Percentiles rank a stretch among this genome's conserved stretches.
Conservation (phyloP, 495 filamentous ascomycete genomes). For the Penicillium lagena region DNA sequence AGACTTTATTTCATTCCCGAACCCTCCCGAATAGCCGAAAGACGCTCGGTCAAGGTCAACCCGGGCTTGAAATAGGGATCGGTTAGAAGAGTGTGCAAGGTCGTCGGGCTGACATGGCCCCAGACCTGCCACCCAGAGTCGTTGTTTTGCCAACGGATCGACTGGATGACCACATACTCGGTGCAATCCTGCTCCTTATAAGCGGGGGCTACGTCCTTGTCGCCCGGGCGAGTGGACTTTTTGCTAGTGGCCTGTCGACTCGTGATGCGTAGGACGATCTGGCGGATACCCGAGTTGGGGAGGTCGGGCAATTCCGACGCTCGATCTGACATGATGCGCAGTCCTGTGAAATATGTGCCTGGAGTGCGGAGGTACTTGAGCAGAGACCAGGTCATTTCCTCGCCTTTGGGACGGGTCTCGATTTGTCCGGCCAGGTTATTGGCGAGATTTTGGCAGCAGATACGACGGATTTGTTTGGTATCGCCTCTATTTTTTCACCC, state of each 20-base stretch:
- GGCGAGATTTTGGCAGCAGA: slow-evolving; percentile 57
- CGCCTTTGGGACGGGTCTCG: slow-evolving; percentile 40
- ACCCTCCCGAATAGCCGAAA: slow-evolving; percentile 25
- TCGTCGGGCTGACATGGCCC: slow-evolving; percentile 61
- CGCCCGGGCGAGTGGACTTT: background rate
- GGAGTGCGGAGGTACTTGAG: slow-evolving; percentile 54
- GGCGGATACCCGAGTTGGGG: slow-evolving; percentile 48
- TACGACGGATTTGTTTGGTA: slow-evolving; percentile 43
- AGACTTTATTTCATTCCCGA: background rate
- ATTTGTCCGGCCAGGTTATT: slow-evolving; percentile 51
- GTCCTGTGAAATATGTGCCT: slow-evolving; percentile 28
- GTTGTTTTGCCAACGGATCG: slow-evolving; percentile 46
- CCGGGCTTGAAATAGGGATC: slow-evolving; percentile 28
- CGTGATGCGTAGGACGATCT: slow-evolving; percentile 66
- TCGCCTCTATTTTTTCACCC: slow-evolving; percentile 44
- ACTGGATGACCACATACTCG: slow-evolving; percentile 79
- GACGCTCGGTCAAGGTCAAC: slow-evolving; percentile 23
- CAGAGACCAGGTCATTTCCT: slow-evolving; percentile 59
- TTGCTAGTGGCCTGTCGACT: slow-evolving; percentile 52
- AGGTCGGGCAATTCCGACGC: slow-evolving; percentile 44
- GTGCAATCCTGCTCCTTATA: slow-evolving; percentile 55
- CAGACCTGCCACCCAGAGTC: slow-evolving; percentile 67
- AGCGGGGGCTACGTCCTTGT: slow-evolving; percentile 6
- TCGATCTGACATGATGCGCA: slow-evolving; percentile 54
- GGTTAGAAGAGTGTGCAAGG: slow-evolving; percentile 35